Evolutionary conservation across 306 rosid species (phyloP), one percentile per base, ranked within the genome.

Genomic region (Cucumis melo): DNA sequence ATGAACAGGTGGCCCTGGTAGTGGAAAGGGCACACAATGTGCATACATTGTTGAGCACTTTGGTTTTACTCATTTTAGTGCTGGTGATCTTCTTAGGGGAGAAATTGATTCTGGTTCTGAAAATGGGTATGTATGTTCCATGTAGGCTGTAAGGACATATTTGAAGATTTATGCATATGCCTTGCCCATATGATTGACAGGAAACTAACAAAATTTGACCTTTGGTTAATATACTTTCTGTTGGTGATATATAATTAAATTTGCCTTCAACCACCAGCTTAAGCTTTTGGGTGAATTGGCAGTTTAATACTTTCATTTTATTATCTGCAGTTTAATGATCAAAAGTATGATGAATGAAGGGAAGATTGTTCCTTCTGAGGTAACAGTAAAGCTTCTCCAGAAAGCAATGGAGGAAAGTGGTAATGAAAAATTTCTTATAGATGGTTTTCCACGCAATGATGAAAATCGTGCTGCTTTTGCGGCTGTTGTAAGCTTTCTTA

Each of bases 381-480:
- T 94, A 61, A 94, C 99, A 64, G 88, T 94, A 79, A 87, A 86
- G 86, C 99, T 94, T 84, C 89, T 94, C 80, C 88, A 90, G 74
- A 85, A 34, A 61, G 99, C 99, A 82, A 94, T 92, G 80, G 73
- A 83, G 86, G 90, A 85, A 86, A 79, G 62, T 82, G 92, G 89
- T 60, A 94, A 94, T 81, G 91, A 92, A 85, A 94, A 89, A 82
- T 94, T 90, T 89, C 97, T 92, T 64, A 90, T 94, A 79, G 99
- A 94, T 87, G 99, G 99, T 76, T 94, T 94, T 86, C 99, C 99
- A 58, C 99, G 97, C 68, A 92, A 94, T 76, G 99, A 94, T 86
- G 99, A 94, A 89, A 94, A 92, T 75, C 98, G 97, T 82, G 98
- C 96, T 42, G 98, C 96, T 73, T 94, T 94, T 80, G 99, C 90